Evolutionary conservation across 1,139 yeast genomes (phyloP), one percentile per base, ranked within the genome.

Genomic region (Blastobotrys capitulatus): DNA sequence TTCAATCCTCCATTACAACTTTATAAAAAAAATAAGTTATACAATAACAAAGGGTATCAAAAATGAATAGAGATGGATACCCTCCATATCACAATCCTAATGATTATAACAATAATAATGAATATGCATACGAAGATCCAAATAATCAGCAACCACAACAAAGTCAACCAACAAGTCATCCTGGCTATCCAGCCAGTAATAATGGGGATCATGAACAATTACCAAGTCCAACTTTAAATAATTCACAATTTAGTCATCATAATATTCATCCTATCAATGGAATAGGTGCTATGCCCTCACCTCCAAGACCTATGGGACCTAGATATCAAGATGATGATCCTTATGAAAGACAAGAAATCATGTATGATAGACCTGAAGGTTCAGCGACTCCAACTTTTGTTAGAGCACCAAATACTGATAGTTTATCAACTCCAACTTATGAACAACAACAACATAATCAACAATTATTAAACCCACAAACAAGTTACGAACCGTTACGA

Each of bases 311-410:
- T 10, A 22, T 25, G 20, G 43, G 38, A 1, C 47, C 42, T 10
- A 36, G 41, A 15, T 35, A 16, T 9, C 48, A 15, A 19, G 48
- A 32, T 18, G 48, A 46, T 16, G 44, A 46, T 26, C 48, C 48
- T 13, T 46, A 46, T 25, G 44, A 35, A 39, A 39, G 48, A 35
- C 48, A 46, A 18, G 48, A 46, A 18, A 29, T 16, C 40, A 46
- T 46, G 48, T 46, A 46, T 35, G 48, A 46, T 27, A n/a, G 48
- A 35, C 48, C 48, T 3, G 36, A 22, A 34, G 44, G 44, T 2
- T 22, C 41, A 12, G 44, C 19, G 1, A 46, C 48, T 4, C 48
- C 48, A 10, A 25, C 27, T 15, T 46, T 46, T 22, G 2, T 29
- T 7, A 37, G 42, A 16, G 20, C 42, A 6, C 22, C 22, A n/a